Conservation (phyloP, 306 rosid genomes). For the Vigna mungo region DNA sequence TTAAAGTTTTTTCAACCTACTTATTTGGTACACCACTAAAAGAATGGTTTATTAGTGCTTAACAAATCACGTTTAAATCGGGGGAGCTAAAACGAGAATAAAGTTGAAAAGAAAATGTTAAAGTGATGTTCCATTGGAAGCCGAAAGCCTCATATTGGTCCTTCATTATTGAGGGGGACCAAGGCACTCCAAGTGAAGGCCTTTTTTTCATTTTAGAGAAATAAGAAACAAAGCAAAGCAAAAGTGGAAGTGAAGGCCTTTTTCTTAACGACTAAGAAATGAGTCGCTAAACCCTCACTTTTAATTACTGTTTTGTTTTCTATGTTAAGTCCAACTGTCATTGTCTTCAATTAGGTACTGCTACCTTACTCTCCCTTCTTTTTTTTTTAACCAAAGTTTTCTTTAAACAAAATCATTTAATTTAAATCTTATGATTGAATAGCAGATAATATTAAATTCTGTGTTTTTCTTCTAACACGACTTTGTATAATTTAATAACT, state of each 20-base stretch:
- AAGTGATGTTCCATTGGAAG: constrained; percentile 17
- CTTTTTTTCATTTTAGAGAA: constrained; percentile 26
- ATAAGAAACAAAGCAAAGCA: constrained; percentile 35
- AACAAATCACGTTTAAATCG: constrained; percentile 6
- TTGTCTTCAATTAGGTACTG: constrained; percentile 35
- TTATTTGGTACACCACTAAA: too few species aligned
- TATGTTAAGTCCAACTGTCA: constrained; percentile 29
- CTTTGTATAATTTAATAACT: too few species aligned
- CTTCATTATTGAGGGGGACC: constrained; percentile 12
- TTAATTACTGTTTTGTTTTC: constrained; percentile 20
- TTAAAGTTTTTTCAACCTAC: too few species aligned
- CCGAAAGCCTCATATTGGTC: constrained; percentile 30
- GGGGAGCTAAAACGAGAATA: neutral
- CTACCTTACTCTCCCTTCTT: neutral
- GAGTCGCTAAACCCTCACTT: constrained; percentile 24
- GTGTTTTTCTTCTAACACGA: too few species aligned
- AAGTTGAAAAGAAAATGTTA: constrained; percentile 12
- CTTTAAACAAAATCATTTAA: too few species aligned
- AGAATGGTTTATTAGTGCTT: neutral
- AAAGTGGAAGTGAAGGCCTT: constrained; percentile 45
- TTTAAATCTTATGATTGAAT: too few species aligned
- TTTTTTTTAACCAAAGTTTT: too few species aligned
- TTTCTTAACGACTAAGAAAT: constrained; percentile 64
- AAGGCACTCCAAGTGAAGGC: neutral
- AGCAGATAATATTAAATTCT: too few species aligned